A percentile compares a stretch with the other conserved stretches of the same genome.
Conservation (phyloP, 2,329 filamentous ascomycete genomes). For the Trichoderma brevicompactum region DNA sequence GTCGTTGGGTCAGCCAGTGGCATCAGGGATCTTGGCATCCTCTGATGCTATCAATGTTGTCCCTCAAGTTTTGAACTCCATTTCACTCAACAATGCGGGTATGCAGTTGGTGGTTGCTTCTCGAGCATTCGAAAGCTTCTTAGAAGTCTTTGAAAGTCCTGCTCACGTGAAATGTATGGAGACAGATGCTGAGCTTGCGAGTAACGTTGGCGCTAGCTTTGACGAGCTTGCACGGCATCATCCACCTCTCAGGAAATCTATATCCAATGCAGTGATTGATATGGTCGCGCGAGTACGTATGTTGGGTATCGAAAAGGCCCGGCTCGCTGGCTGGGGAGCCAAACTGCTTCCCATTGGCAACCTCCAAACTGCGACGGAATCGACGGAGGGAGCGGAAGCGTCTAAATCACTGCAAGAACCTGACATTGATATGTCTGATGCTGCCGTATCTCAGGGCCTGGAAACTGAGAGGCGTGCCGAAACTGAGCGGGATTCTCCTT, state of each 20-base stretch:
- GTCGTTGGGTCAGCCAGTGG: constrained; percentile 53
- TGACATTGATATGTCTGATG: constrained; percentile 72
- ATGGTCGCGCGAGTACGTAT: constrained; percentile 84
- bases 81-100: constrained; percentile 86
- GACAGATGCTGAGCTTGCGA: constrained; percentile 69
- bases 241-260: constrained; percentile 76
- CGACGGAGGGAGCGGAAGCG: constrained; percentile 45
- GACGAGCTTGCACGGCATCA: constrained; percentile 96
- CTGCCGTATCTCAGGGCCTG: constrained; percentile 35
- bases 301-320: constrained; percentile 72
- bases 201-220: constrained; percentile 78
- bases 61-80: constrained; percentile 86
- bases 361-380: constrained; percentile 54
- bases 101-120: constrained; percentile 87
- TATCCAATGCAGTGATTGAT: constrained; percentile 82
- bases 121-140: constrained; percentile 79
- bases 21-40: constrained; percentile 80
- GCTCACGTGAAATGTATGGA: constrained; percentile 85
- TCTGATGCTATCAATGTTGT: constrained; percentile 86
- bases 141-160: constrained; percentile 96
- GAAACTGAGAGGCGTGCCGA: constrained; percentile 30
- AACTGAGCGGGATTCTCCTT: constrained; percentile 35
- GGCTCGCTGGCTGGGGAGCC: constrained; percentile 71
- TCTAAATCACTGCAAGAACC: constrained; percentile 43
- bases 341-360: constrained; percentile 71